Evolutionary conservation across 306 rosid species (phyloP).

Genomic region (Vachellia pachyceras): DNA sequence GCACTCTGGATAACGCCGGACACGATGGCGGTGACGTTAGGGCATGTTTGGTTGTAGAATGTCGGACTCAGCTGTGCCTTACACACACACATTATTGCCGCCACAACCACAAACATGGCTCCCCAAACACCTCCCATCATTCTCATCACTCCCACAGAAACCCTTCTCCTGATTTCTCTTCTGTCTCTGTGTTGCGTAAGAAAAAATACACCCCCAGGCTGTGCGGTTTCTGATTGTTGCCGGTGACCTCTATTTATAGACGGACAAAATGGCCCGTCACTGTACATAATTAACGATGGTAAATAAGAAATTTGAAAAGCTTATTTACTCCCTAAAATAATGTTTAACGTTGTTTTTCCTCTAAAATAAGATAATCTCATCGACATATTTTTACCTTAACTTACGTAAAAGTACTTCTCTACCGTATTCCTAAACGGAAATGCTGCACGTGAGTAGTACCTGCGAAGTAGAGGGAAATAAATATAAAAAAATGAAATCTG

Average conservation of each 20-base stretch:
- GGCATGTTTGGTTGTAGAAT: slow-evolving; percentile 40
- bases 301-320: too few species aligned
- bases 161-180: not conserved
- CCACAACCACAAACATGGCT: not conserved
- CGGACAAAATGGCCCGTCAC: too few species aligned
- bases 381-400: too few species aligned
- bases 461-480: too few species aligned
- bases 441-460: too few species aligned
- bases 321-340: too few species aligned
- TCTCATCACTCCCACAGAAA: not conserved
- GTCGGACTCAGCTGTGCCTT: slow-evolving; percentile 33
- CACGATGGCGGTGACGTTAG: slow-evolving; percentile 14
- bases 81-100: not conserved
- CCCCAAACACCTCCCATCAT: not conserved
- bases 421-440: too few species aligned
- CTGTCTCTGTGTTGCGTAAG: not conserved
- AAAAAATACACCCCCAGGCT: not conserved
- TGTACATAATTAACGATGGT: too few species aligned
- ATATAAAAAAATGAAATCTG: too few species aligned
- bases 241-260: not conserved
- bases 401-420: too few species aligned
- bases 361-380: too few species aligned
- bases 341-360: too few species aligned
- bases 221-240: not conserved
- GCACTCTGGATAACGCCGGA: slow-evolving; percentile 9